A percentile compares a stretch with the other conserved stretches of the same genome.
These are phyloP conservation scores for Podochytrium sp. DNA, from an alignment of 192 early-diverging fungal genomes.

Conservation along the genomic window DNA sequence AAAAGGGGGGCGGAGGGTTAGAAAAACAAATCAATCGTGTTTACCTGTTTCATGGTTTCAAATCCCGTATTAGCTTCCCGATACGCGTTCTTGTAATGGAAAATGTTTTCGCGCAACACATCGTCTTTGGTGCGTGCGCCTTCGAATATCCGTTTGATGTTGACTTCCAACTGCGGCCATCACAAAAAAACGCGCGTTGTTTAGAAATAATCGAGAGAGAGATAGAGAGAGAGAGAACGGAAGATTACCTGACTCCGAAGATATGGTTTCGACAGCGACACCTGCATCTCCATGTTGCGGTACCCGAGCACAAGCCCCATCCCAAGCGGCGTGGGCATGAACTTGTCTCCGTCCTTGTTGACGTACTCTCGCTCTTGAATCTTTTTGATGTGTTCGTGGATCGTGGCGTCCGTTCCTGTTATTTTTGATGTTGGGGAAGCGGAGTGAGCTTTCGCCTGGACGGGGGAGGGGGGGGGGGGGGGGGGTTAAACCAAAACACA, in stretches of 20 bases:
- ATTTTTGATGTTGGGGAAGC: too few relatives aligned
- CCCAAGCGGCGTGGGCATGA: slow-evolving; percentile 81
- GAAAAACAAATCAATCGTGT: background rate
- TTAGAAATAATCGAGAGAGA: background rate
- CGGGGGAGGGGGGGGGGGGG: background rate
- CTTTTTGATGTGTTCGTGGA: slow-evolving; percentile 93
- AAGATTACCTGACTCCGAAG: slow-evolving; percentile 72
- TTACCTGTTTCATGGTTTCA: slow-evolving; percentile 47
- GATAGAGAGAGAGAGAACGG: background rate
- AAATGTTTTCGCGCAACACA: slow-evolving; percentile 70
- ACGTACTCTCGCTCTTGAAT: slow-evolving; percentile 88
- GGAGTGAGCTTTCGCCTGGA: background rate
- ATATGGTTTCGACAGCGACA: slow-evolving; percentile 86
- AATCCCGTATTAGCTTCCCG: slow-evolving; percentile 50
- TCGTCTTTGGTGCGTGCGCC: slow-evolving; percentile 67
- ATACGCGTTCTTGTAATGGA: slow-evolving; percentile 77
- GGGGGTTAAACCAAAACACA: slow-evolving; percentile 77
- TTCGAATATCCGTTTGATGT: slow-evolving; percentile 74
- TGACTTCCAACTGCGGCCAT: slow-evolving; percentile 69
- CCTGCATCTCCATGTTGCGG: slow-evolving; percentile 82
- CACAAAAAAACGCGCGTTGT: background rate
- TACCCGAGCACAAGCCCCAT: slow-evolving; percentile 87
- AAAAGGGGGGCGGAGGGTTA: background rate
- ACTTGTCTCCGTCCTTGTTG: slow-evolving; percentile 58
- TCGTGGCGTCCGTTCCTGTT: slow-evolving; percentile 93